Evolutionary conservation across 2,329 filamentous ascomycete genomes (phyloP), one percentile per base, ranked within the genome.

Genomic region (Pseudonectria buxi): DNA sequence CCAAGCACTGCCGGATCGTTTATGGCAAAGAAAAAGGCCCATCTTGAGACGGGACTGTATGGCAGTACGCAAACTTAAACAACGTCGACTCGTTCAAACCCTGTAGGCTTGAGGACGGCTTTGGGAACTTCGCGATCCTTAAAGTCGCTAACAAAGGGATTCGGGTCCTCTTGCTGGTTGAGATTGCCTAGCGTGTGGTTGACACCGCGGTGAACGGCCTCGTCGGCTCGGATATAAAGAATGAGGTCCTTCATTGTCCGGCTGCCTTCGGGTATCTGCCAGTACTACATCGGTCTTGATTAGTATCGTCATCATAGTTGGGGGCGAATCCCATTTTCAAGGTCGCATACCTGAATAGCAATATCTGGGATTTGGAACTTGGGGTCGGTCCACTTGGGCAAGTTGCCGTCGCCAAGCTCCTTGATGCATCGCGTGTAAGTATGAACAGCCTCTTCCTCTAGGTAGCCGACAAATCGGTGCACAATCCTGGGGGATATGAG

Each of bases 381-480:
- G 2, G 67, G 63, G 41, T 77, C 71, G 16, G 76, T 69, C 89
- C 92, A 98, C 50, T 78, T 78, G 1, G 89, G 88, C 11, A 95
- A 67, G 39, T 78, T 75, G n/a, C 90, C 90, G 3, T 74, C 72
- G 39, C 96, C 89, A 15, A 98, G 75, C 55, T 96, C 92, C 47
- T 79, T 71, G 51, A 96, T 84, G 41, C 87, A 86, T 32, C 88
- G 80, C 1, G 87, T 92, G 67, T 98, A 98, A 0, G 92, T 98
- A 55, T 94, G 76, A 2, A 96, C 90, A 7, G 92, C 92, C 62
- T 98, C 92, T 60, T 98, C 92, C 62, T 98, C 92, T 10, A 98
- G 78, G 52, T 96, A 96, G 2, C 89, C 92, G 35, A 96, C 89
- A 61, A 98, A 96, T 29, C 92, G 83, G 62, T 98, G 92, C 54